phyloP scores from a whole-genome alignment of 2,329 filamentous ascomycete genomes.

The Blastomyces parvus region DNA sequence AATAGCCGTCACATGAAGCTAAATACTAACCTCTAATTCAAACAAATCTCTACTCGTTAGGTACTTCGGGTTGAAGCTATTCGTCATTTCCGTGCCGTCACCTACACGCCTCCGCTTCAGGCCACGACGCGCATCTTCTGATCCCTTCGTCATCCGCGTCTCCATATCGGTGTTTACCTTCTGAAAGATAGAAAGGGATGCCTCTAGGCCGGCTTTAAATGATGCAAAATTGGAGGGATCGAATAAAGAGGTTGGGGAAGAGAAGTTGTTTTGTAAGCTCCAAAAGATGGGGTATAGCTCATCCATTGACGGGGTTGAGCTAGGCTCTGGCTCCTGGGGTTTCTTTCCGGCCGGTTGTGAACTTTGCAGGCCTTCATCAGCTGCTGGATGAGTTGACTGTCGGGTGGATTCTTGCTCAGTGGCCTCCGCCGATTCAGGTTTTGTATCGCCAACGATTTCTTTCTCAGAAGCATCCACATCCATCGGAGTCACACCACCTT shows the following conservation, averaged over 20 bases:
- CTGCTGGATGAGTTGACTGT: not conserved
- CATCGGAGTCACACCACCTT: conserved; percentile 47
- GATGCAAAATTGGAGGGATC: conserved; percentile 55
- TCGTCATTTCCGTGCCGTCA: conserved; percentile 54
- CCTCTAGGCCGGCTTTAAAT: conserved; percentile 55
- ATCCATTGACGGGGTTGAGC: conserved; percentile 56
- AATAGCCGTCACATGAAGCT: not conserved
- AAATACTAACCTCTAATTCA: conserved; percentile 64
- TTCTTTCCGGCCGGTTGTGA: conserved; percentile 17
- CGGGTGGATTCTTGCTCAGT: conserved; percentile 13
- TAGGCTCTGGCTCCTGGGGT: conserved; percentile 20
- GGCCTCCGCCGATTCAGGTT: conserved; percentile 15
- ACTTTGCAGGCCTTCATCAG: conserved; percentile 15
- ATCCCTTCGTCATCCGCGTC: conserved; percentile 49
- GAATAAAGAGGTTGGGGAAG: conserved; percentile 77
- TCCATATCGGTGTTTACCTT: conserved; percentile 58
- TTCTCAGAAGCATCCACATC: conserved; percentile 52
- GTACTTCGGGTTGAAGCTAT: conserved; percentile 92
- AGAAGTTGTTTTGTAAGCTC: conserved; percentile 86
- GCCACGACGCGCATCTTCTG: conserved; percentile 55
- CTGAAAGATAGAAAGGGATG: conserved; percentile 66
- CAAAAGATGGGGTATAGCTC: conserved; percentile 85
- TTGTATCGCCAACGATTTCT: conserved; percentile 22
- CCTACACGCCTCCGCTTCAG: conserved; percentile 61
- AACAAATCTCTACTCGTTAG: conserved; percentile 96